Conservation (phyloP, 805 yeast species). For the Candida boidinii region DNA sequence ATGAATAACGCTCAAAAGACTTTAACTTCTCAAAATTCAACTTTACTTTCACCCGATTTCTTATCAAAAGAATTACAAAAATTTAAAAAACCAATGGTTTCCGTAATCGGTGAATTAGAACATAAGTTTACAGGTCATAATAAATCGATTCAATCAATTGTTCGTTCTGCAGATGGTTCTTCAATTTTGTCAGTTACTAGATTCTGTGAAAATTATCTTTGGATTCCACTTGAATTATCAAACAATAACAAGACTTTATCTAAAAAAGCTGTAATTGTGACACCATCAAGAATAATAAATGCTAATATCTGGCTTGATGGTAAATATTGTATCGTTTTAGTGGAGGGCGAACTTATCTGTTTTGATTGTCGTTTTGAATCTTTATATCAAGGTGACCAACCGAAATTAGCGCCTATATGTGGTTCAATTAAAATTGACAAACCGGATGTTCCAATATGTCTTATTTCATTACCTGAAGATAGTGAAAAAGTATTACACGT, state of each 20-base stretch:
- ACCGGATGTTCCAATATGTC: slow-evolving; percentile 14
- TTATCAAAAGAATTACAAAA: background rate
- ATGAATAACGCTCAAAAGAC: slow-evolving; percentile 1
- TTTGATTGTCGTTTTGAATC: slow-evolving; percentile 48
- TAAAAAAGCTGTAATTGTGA: slow-evolving; percentile 28
- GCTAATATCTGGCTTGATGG: slow-evolving; percentile 46
- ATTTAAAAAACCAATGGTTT: background rate
- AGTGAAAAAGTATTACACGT: slow-evolving; percentile 28
- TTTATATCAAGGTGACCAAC: slow-evolving; percentile 8
- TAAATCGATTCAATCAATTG: slow-evolving; percentile 62
- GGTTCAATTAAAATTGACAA: slow-evolving; percentile 5
- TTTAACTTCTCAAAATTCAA: background rate
- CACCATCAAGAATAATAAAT: slow-evolving; percentile 36
- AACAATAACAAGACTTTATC: slow-evolving; percentile 19
- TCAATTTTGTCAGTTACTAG: slow-evolving; percentile 52
- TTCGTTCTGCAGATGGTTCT: slow-evolving; percentile 60
- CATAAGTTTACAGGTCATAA: slow-evolving; percentile 78
- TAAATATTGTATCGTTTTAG: slow-evolving; percentile 33
- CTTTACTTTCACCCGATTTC: too few species aligned
- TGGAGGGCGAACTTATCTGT: slow-evolving; percentile 37
- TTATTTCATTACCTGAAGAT: slow-evolving; percentile 29
- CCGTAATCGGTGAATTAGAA: slow-evolving; percentile 25
- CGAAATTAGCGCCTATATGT: slow-evolving; percentile 18
- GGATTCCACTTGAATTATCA: slow-evolving; percentile 37
- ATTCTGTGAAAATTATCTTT: slow-evolving; percentile 53